Base-by-base conservation (phyloP, 2,329 filamentous ascomycete genomes). In the Emmonsiellopsis sp. region DNA sequence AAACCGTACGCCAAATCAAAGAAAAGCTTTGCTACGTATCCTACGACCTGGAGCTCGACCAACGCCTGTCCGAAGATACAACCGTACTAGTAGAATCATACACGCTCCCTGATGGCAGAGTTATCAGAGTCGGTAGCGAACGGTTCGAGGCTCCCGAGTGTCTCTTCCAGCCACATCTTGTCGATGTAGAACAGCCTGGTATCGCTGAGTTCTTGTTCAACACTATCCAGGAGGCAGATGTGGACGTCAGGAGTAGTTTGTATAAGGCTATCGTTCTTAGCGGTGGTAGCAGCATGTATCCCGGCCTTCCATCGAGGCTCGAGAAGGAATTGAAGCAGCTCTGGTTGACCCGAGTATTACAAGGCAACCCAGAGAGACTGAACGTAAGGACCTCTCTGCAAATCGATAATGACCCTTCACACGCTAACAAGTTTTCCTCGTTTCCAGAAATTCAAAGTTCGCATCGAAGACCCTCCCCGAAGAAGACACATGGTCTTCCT, bases 11-110 rank as follows among this genome's bases (percentile, higher is more conserved):
- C 57, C 92, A 97, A 72, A 97, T 98, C 77, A 98, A 98, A 77
- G 93, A 98, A 79, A 98, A 98, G 80, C 86, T 98, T 50, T 97
- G 93, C 80, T 98, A 98, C 71, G 92, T 98, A 54, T 96, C 91
- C 10, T 98, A 97, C 77, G 93, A 98, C 71, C 82, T 98, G 54
- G 90, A 95, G 72, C 79, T 98, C 53, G 93, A 98, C 77, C 91
- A 97, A 76, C 85, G 88, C 62, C 83, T 98, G 59, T 94, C 88
- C 66, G 93, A 98, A 74, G 93, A 98, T 65, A 98, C 93, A 13
- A 98, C 93, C 1, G 90, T 96, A 7, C 78, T 98, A 53, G 93
- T 98, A 9, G 93, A 98, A 74, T 94, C 88, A 68, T 98, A 98
- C 77, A 98, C 93, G 1, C 80, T 98, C 8, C 93, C 93, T 34